These are phyloP conservation scores for Leishmania tarentolae DNA, from an alignment of 208 protist genomes.

Conservation along the genomic window DNA sequence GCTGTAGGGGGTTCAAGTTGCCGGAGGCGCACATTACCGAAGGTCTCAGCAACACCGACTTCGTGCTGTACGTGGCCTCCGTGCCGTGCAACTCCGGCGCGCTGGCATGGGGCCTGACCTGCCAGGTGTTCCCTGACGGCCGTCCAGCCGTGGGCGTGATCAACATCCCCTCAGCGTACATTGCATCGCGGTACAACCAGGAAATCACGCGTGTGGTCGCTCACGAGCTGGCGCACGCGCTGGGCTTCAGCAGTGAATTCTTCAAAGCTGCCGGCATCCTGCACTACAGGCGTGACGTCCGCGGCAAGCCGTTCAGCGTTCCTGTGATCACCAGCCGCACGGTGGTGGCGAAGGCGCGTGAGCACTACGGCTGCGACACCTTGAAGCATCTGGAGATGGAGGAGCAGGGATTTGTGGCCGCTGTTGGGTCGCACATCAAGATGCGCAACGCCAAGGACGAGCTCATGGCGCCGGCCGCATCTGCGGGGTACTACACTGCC, in stretches of 20 bases:
- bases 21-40: slow-evolving; percentile 34
- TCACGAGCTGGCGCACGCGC: slow-evolving; percentile 86
- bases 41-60: slow-evolving; percentile 50
- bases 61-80: slow-evolving; percentile 58
- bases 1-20: slow-evolving; percentile 1
- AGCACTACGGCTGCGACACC: slow-evolving; percentile 69
- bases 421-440: slow-evolving; percentile 81
- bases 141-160: slow-evolving; percentile 50
- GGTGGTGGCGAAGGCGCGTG: slow-evolving; percentile 32
- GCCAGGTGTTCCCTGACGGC: slow-evolving; percentile 17
- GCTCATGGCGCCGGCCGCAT: slow-evolving; percentile 58
- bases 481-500: slow-evolving; percentile 47
- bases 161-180: slow-evolving; percentile 45
- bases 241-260: slow-evolving; percentile 56
- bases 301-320: slow-evolving; percentile 33
- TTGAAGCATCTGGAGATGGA: slow-evolving; percentile 79
- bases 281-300: slow-evolving; percentile 15
- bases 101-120: slow-evolving; percentile 48
- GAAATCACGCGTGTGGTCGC: slow-evolving; percentile 31
- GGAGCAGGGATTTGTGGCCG: slow-evolving; percentile 15
- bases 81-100: slow-evolving; percentile 33
- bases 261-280: slow-evolving; percentile 24
- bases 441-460: slow-evolving; percentile 78
- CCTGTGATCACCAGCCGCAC: slow-evolving; percentile 36
- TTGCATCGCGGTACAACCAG: slow-evolving; percentile 10